Evolutionary conservation across 306 rosid species (phyloP).

Genomic region (Inga oerstediana): DNA sequence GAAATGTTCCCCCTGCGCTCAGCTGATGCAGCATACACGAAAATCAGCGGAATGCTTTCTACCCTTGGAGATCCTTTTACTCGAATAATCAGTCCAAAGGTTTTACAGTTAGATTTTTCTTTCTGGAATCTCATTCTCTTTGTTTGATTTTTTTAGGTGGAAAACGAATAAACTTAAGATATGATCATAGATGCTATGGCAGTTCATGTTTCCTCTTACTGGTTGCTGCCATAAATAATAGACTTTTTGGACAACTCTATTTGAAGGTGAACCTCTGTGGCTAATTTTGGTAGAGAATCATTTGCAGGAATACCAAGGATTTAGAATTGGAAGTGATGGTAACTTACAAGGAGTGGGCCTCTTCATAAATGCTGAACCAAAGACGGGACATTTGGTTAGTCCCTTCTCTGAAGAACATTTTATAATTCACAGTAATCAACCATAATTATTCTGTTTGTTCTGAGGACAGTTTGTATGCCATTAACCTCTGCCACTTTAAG

Average conservation of each 20-base stretch:
- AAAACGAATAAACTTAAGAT: background rate
- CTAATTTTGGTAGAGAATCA: slow-evolving; percentile 29
- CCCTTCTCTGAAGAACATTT: background rate
- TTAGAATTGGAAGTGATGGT: slow-evolving; percentile 88
- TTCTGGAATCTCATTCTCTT: slow-evolving; percentile 27
- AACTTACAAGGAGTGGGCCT: slow-evolving; percentile 94
- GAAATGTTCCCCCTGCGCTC: slow-evolving; percentile 94
- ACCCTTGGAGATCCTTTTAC: slow-evolving; percentile 99
- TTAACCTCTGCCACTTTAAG: background rate
- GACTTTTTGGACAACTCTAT: background rate
- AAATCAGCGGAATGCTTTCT: slow-evolving; percentile 94
- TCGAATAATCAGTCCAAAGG: slow-evolving; percentile 93
- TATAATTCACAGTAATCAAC: background rate
- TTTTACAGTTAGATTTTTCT: slow-evolving; percentile 25
- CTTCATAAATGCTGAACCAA: slow-evolving; percentile 82
- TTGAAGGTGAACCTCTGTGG: background rate
- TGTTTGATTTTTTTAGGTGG: background rate
- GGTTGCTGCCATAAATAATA: slow-evolving; percentile 16
- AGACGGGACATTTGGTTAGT: slow-evolving; percentile 90
- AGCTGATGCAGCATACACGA: slow-evolving; percentile 86
- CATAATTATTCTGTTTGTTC: slow-evolving; percentile 17
- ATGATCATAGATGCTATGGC: background rate
- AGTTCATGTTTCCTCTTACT: slow-evolving; percentile 6
- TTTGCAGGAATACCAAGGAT: slow-evolving; percentile 88
- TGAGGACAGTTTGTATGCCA: slow-evolving; percentile 7